Evolutionary conservation across 1,284 basidiomycete genomes (phyloP).

Genomic region (Erythrobasidium hasegawianum): DNA sequence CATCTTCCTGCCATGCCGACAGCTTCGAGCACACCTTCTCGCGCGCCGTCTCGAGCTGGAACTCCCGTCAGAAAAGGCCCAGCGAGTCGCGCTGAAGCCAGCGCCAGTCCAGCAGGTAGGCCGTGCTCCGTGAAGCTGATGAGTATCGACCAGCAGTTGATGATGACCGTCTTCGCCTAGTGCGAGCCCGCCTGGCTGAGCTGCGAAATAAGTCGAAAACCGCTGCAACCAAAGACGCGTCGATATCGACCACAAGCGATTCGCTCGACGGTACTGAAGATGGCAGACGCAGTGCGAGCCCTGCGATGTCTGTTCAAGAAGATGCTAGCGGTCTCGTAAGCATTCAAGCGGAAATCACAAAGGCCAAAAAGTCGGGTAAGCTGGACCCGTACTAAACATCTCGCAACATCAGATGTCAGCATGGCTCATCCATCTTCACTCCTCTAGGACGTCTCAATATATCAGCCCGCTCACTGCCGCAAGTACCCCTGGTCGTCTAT

Average conservation of each 20-base stretch:
- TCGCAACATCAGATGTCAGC: too few species aligned
- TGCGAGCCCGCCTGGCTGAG: conserved; percentile 19
- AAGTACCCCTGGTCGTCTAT: conserved; percentile 21
- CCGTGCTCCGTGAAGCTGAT: too few species aligned
- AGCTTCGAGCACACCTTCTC: too few species aligned
- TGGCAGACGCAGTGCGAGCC: neutral
- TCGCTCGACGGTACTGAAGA: neutral
- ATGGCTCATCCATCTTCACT: neutral
- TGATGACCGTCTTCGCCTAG: too few species aligned
- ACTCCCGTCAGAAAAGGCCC: too few species aligned
- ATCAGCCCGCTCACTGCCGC: conserved; percentile 6
- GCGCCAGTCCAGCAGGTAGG: too few species aligned
- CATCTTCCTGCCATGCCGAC: neutral
- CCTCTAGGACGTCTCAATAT: conserved; percentile 26
- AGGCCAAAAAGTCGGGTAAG: conserved; percentile 26
- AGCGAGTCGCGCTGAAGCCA: too few species aligned
- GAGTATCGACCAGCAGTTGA: too few species aligned
- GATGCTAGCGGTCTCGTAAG: conserved; percentile 14
- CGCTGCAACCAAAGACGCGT: conserved; percentile 8
- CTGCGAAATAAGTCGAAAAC: conserved; percentile 21
- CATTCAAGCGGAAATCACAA: conserved; percentile 10
- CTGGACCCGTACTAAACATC: neutral
- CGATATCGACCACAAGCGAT: neutral
- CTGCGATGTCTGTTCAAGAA: neutral
- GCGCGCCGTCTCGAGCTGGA: too few species aligned